Conservation (phyloP, 31 red algal species). For the Bonnemaisonia californica region DNA sequence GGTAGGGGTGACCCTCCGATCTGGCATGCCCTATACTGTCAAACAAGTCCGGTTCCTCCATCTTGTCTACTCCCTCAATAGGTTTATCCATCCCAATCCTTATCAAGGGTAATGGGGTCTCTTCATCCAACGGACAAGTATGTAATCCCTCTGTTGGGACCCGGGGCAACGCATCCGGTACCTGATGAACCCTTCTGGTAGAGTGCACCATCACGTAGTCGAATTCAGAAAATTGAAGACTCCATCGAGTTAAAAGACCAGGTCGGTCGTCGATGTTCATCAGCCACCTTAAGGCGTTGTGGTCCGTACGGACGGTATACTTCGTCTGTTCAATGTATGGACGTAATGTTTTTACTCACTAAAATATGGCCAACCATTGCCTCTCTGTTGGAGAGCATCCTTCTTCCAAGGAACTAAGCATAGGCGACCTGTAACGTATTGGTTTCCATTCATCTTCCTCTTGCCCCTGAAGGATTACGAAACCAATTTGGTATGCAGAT, state of each 20-base stretch:
- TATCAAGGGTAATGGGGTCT: too few species aligned
- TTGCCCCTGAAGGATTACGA: background rate
- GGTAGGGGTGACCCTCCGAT: too few species aligned
- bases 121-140: too few species aligned
- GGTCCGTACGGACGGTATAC: background rate
- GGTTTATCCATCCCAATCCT: too few species aligned
- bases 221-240: slow-evolving; percentile 16
- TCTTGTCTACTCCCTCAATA: too few species aligned
- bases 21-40: too few species aligned
- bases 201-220: background rate
- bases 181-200: background rate
- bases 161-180: background rate
- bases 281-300: too few species aligned
- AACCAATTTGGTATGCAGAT: slow-evolving; percentile 13
- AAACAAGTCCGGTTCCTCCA: too few species aligned
- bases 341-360: slow-evolving; percentile 3
- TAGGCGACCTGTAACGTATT: background rate
- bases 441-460: too few species aligned
- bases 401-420: background rate
- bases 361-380: slow-evolving; percentile 5
- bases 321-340: background rate
- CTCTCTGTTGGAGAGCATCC: background rate
- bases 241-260: too few species aligned
- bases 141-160: background rate
- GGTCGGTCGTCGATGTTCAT: too few species aligned